Evolutionary conservation across 2,329 filamentous ascomycete genomes (phyloP).

Genomic region (Thermomyces lanuginosus): DNA sequence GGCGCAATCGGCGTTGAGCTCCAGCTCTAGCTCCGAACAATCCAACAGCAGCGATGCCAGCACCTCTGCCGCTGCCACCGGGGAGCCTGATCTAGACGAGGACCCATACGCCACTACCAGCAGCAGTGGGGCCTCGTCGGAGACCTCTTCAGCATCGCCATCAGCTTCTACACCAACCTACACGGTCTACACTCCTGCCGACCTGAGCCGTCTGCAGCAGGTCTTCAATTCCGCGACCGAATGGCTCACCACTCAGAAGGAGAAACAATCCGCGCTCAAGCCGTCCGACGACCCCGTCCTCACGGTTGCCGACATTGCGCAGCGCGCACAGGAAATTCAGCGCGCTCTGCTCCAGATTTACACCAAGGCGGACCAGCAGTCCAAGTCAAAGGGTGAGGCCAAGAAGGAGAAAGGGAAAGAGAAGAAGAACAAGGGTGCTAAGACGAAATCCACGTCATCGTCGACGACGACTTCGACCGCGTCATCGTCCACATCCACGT

Average conservation of each 20-base stretch:
- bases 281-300: conserved; percentile 59
- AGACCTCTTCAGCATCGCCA: conserved; percentile 17
- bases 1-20: conserved; percentile 33
- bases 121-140: conserved; percentile 20
- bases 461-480: not conserved
- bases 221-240: conserved; percentile 45
- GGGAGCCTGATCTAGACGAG: conserved; percentile 62
- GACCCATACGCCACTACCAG: conserved; percentile 34
- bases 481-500: not conserved
- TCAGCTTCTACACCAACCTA: conserved; percentile 35
- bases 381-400: conserved; percentile 47
- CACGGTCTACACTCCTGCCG: conserved; percentile 54
- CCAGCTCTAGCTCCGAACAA: conserved; percentile 17
- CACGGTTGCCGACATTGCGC: conserved; percentile 52
- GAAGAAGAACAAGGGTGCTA: conserved; percentile 12
- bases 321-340: conserved; percentile 54
- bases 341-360: conserved; percentile 24
- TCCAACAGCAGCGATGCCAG: conserved; percentile 34
- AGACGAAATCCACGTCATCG: not conserved
- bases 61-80: conserved; percentile 24
- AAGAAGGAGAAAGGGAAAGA: conserved; percentile 27
- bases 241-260: conserved; percentile 62
- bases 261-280: conserved; percentile 53
- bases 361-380: conserved; percentile 40
- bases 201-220: conserved; percentile 50